A percentile compares a stretch with the other conserved stretches of the same genome.
Evolutionary conservation across 805 yeast genomes (phyloP).

Genomic region (Saccharomycodes ludwigii): DNA sequence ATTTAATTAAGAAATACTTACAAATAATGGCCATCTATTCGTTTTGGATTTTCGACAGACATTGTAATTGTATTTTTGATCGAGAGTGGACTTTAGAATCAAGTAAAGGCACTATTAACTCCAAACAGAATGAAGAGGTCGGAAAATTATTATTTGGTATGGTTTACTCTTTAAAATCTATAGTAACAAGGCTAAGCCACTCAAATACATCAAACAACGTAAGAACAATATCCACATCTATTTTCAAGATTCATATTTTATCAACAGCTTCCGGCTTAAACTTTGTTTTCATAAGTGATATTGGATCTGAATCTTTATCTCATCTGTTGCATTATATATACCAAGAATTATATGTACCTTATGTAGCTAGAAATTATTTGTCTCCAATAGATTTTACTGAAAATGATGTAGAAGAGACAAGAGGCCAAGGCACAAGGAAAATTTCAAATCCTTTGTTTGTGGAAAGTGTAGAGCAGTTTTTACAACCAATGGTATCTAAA

Average conservation of each 20-base stretch:
- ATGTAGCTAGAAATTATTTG: conserved; percentile 19
- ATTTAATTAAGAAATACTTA: neutral
- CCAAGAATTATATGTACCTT: conserved; percentile 20
- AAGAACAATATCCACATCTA: conserved; percentile 46
- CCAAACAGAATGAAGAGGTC: conserved; percentile 50
- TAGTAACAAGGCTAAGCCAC: conserved; percentile 42
- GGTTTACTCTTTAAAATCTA: conserved; percentile 63
- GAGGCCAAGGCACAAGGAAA: conserved; percentile 22
- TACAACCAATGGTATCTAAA: conserved; percentile 22
- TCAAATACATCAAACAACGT: conserved; percentile 23
- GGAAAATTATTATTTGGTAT: conserved; percentile 82
- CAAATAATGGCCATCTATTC: conserved; percentile 56
- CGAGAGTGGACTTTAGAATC: conserved; percentile 49
- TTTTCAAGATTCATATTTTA: conserved; percentile 65
- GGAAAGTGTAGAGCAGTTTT: conserved; percentile 16
- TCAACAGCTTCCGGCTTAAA: conserved; percentile 74
- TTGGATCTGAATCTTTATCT: conserved; percentile 21
- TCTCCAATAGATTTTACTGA: conserved; percentile 23
- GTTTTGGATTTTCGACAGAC: conserved; percentile 84
- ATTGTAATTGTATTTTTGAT: conserved; percentile 77
- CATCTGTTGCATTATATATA: conserved; percentile 21
- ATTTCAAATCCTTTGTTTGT: conserved; percentile 20
- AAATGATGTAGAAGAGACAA: conserved; percentile 15
- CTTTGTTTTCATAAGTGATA: conserved; percentile 67
- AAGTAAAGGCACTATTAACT: conserved; percentile 31